Base-by-base conservation (phyloP, 1,284 basidiomycete species). In the Pseudozyma sp. region DNA sequence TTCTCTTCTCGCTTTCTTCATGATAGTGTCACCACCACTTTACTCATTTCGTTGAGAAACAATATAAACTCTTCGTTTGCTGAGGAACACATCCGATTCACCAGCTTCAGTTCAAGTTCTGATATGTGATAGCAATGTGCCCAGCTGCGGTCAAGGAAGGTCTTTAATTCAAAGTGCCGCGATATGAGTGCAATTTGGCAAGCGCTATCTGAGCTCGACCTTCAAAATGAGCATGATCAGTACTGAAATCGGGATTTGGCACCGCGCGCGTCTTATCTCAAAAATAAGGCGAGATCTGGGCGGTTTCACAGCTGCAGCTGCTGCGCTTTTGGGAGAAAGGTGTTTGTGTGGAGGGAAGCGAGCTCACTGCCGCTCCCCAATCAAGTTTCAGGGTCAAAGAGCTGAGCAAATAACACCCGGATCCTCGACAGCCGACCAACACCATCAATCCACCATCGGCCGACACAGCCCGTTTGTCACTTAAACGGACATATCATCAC, bases 11-110 rank as follows among this genome's bases (percentile, higher is more conserved):
- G 11, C 18, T 45, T 39, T 53, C 12, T 57, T 63, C 48, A 52
- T 25, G 53, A 54, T 52, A 55, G 34, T 21, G 19, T 34, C 51
- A 48, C 51, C 52, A 60, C 59, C 52, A 60, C 59, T 48, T 43
- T 19, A 43, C 49, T 52, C 21, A 39, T 52, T 16, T 31, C 50
- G 11, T 7, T 8, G 44, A 44, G 42, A 47, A 60, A 18, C 47
- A 54, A 61, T 40, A 18, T 21, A 54, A 48, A 52, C 43, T n/a
- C 16, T 10, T 39, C 21, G 16, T 18, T 12, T 5, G 39, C 39
- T 53, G 52, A 14, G 52, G 39, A 53, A 25, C 39, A 25, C 31
- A n/a, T 43, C 25, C 25, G 52, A 21, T 39, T 43, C 39, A 31
- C 52, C 52, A 34, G 52, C 39, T 40, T 38, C 21, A 53, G 25